A percentile compares a stretch with the other conserved stretches of the same genome.
phyloP scores from a whole-genome alignment of 2,329 filamentous ascomycete species.

The Aspergillus brasiliensis region DNA sequence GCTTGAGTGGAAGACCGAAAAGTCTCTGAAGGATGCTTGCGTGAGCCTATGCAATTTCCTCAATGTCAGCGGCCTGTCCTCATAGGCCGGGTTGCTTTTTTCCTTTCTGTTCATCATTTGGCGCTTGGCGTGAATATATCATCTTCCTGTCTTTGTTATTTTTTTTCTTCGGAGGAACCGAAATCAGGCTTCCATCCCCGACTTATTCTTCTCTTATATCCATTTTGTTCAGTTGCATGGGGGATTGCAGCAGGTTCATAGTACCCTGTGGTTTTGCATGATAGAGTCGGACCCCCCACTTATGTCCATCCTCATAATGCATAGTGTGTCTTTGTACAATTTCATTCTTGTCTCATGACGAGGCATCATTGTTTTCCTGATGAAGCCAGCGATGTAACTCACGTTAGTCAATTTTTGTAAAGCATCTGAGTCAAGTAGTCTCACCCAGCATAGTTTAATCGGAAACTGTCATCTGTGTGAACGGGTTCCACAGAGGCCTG shows the following conservation, averaged over 20 bases:
- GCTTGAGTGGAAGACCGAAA: conserved; percentile 49
- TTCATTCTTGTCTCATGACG: too few species aligned
- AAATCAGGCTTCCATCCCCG: neutral
- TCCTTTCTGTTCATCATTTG: conserved; percentile 7
- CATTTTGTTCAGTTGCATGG: conserved; percentile 2
- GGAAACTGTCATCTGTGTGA: too few species aligned
- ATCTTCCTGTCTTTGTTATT: neutral
- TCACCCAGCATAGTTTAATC: too few species aligned
- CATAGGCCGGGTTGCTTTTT: conserved; percentile 14
- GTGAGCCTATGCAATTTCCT: conserved; percentile 42
- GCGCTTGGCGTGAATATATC: neutral
- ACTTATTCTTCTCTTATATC: neutral
- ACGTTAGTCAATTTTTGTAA: too few species aligned
- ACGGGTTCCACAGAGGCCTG: too few species aligned
- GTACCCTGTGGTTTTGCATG: conserved; percentile 1
- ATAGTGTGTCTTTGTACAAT: too few species aligned
- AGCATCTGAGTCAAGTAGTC: too few species aligned
- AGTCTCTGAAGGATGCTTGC: conserved; percentile 41
- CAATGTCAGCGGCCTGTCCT: conserved; percentile 33
- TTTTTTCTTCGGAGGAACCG: neutral
- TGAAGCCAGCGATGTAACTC: too few species aligned
- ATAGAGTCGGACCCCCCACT: conserved; percentile 1
- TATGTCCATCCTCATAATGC: neutral
- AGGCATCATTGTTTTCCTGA: too few species aligned
- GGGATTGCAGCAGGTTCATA: neutral